These are phyloP conservation scores for Pestalotiopsis sp. DNA, from an alignment of 2,329 filamentous ascomycete species.

Conservation along the genomic window DNA sequence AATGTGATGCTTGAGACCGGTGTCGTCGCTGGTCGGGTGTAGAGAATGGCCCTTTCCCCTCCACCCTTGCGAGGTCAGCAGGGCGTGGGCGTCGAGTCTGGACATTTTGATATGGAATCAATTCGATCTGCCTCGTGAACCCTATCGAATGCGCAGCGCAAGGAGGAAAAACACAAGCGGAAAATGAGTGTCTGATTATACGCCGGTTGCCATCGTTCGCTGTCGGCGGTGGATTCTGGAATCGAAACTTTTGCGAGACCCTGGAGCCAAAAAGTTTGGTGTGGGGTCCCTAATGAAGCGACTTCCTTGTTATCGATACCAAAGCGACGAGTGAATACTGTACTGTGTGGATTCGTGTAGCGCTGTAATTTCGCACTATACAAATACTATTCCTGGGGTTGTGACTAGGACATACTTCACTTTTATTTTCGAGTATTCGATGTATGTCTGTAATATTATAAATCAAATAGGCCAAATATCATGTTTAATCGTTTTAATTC, in stretches of 20 bases:
- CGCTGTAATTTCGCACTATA: not conserved
- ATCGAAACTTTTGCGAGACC: not conserved
- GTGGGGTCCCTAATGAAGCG: not conserved
- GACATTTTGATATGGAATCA: not conserved
- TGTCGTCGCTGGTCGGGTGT: slow-evolving; percentile 71
- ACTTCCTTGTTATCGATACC: not conserved
- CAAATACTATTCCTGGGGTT: not conserved
- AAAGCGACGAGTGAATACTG: not conserved
- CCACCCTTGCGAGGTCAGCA: slow-evolving; percentile 88
- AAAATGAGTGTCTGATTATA: not conserved
- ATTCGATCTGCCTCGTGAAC: not conserved
- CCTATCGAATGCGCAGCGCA: not conserved
- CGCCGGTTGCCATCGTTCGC: not conserved
- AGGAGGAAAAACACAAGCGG: not conserved
- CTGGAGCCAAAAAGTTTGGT: not conserved
- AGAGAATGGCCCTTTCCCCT: slow-evolving; percentile 86
- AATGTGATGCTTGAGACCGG: slow-evolving; percentile 81
- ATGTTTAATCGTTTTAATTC: too few relatives aligned
- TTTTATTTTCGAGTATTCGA: too few relatives aligned
- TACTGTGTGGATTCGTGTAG: not conserved
- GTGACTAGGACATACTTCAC: not conserved
- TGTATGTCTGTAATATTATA: too few relatives aligned
- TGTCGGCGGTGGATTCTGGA: not conserved
- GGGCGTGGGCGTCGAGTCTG: slow-evolving; percentile 80
- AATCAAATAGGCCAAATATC: too few relatives aligned